Evolutionary conservation across 164 flowering plant species (phyloP).

Genomic region (Aristolochia fimbriata): DNA sequence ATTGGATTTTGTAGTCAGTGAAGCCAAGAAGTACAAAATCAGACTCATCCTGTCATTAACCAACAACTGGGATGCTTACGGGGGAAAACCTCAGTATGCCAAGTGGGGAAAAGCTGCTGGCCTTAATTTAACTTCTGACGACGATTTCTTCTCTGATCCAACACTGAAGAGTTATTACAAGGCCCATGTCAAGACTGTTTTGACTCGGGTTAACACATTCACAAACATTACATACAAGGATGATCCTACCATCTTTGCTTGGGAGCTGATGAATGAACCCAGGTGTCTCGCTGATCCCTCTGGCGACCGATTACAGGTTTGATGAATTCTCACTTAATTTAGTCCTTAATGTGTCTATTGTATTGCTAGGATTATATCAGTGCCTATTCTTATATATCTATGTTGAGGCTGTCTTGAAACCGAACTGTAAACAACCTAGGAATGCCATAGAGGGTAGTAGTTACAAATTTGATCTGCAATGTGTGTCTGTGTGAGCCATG

Average conservation of each 20-base stretch:
- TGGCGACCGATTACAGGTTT: slow-evolving; percentile 47
- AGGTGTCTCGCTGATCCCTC: slow-evolving; percentile 17
- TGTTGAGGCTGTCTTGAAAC: too few relatives aligned
- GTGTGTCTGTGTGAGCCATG: too few relatives aligned
- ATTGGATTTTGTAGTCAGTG: slow-evolving; percentile 90
- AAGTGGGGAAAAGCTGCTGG: slow-evolving; percentile 92
- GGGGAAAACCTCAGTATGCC: slow-evolving; percentile 86
- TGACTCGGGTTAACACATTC: slow-evolving; percentile 74
- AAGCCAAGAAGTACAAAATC: slow-evolving; percentile 76
- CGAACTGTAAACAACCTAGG: too few relatives aligned
- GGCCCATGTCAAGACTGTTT: slow-evolving; percentile 71
- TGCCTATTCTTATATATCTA: too few relatives aligned
- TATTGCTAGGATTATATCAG: too few relatives aligned
- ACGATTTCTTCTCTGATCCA: slow-evolving; percentile 83
- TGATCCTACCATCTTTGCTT: slow-evolving; percentile 88
- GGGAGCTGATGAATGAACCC: slow-evolving; percentile 24
- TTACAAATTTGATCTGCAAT: too few relatives aligned
- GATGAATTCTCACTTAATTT: neutral
- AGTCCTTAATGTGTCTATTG: too few relatives aligned
- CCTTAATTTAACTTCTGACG: slow-evolving; percentile 65
- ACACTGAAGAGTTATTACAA: slow-evolving; percentile 69
- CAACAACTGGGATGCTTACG: slow-evolving; percentile 91
- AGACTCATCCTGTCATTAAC: slow-evolving; percentile 69
- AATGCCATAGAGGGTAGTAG: too few relatives aligned
- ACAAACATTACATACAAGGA: slow-evolving; percentile 85